Conservation (phyloP, 1,139 yeast genomes). For the Eremothecium gossypii region DNA sequence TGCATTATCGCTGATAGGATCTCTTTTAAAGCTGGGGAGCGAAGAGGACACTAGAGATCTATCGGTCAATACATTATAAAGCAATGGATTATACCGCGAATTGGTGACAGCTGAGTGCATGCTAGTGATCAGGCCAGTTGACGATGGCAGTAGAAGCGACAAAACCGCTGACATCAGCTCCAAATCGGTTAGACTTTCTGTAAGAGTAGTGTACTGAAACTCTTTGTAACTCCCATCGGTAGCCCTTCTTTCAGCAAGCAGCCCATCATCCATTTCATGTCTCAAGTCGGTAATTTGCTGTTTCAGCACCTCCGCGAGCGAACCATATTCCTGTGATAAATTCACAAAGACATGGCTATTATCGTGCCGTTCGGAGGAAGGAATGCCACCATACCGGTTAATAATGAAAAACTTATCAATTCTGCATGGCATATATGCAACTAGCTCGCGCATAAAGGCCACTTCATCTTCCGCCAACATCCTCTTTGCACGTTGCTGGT, state of each 20-base stretch:
- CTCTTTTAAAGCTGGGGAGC: slow-evolving; percentile 59
- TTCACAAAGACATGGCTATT: slow-evolving; percentile 86
- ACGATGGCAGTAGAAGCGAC: slow-evolving; percentile 31
- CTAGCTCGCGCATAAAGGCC: slow-evolving; percentile 16
- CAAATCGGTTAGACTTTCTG: slow-evolving; percentile 21
- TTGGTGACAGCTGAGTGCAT: slow-evolving; percentile 21
- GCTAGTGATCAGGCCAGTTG: slow-evolving; percentile 35
- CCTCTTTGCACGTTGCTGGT: slow-evolving; percentile 18
- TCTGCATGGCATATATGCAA: slow-evolving; percentile 1
- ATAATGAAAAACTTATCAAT: slow-evolving; percentile 55
- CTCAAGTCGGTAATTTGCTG: slow-evolving; percentile 9
- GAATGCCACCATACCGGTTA: slow-evolving; percentile 83
- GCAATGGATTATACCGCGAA: slow-evolving; percentile 55
- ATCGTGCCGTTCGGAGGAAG: slow-evolving; percentile 70
- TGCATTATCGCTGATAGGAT: slow-evolving; percentile 6
- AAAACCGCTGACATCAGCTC: slow-evolving; percentile 29
- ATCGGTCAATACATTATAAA: slow-evolving; percentile 84
- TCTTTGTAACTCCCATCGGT: no score
- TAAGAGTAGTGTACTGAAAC: no score
- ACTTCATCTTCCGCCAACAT: slow-evolving; percentile 13
- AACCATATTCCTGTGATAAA: slow-evolving; percentile 69
- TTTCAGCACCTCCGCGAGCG: slow-evolving; percentile 32
- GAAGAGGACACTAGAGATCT: slow-evolving; percentile 90
- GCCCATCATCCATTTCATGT: slow-evolving; percentile 20
- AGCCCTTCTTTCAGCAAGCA: no score